phyloP scores from a whole-genome alignment of 1,284 basidiomycete species.

The Vanrija pseudolonga region DNA sequence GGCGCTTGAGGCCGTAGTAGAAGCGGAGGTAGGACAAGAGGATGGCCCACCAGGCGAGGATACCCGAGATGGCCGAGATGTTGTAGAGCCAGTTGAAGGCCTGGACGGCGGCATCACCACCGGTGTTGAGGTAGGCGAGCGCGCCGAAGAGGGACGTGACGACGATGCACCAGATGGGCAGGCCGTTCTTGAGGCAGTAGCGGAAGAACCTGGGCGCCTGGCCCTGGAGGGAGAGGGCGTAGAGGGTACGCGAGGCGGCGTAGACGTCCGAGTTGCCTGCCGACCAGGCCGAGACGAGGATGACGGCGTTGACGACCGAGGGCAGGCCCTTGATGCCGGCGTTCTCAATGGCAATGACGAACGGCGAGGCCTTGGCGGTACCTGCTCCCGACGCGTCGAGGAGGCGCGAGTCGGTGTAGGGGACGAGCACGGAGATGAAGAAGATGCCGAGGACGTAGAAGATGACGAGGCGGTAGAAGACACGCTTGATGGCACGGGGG shows the following conservation, averaged over 20 bases:
- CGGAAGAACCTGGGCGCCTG: constrained; percentile 57
- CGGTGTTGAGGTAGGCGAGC: constrained; percentile 55
- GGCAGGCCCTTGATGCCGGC: constrained; percentile 68
- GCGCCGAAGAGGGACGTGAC: constrained; percentile 55
- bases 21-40: constrained; percentile 70
- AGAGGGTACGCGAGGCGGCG: constrained; percentile 74
- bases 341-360: constrained; percentile 73
- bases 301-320: constrained; percentile 51
- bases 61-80: constrained; percentile 64
- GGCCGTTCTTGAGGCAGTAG: constrained; percentile 65
- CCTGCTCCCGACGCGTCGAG: constrained; percentile 51
- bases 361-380: constrained; percentile 59
- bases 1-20: constrained; percentile 60
- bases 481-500: constrained; percentile 69
- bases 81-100: constrained; percentile 61
- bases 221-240: constrained; percentile 71
- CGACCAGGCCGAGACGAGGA: constrained; percentile 75
- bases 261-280: constrained; percentile 78
- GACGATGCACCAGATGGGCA: constrained; percentile 64
- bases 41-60: constrained; percentile 67
- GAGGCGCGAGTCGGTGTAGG: constrained; percentile 62
- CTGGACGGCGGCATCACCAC: constrained; percentile 29
- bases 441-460: constrained; percentile 58
- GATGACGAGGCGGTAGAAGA: constrained; percentile 71
- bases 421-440: constrained; percentile 69